Conservation (phyloP, 2,329 filamentous ascomycete genomes). For the Beauveria sp. region DNA sequence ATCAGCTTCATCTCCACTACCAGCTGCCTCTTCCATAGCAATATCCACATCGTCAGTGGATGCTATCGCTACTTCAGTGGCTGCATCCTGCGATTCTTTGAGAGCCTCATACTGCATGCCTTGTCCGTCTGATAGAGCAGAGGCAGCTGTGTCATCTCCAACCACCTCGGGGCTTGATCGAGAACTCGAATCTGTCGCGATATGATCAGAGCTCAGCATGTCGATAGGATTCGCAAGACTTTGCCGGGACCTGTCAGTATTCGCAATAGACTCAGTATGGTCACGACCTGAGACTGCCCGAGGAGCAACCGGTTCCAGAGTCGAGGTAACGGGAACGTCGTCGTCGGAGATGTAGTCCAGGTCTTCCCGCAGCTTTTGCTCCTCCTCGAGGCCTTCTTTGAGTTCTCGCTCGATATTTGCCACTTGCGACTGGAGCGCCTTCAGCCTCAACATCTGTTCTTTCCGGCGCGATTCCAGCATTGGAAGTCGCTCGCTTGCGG, state of each 20-base stretch:
- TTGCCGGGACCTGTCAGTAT: not conserved
- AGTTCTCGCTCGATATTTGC: slow-evolving; percentile 42
- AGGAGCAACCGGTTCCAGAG: not conserved
- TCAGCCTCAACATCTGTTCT: slow-evolving; percentile 37
- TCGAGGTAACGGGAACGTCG: not conserved
- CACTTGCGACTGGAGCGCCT: slow-evolving; percentile 38
- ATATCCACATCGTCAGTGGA: slow-evolving; percentile 11
- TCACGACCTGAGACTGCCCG: not conserved
- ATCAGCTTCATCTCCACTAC: slow-evolving; percentile 14
- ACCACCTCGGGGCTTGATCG: not conserved
- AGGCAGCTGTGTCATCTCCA: not conserved
- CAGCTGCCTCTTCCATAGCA: slow-evolving; percentile 12
- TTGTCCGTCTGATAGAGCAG: not conserved
- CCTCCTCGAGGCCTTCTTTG: slow-evolving; percentile 27
- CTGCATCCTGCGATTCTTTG: not conserved
- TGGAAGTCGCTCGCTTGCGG: slow-evolving; percentile 29
- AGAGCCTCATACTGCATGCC: not conserved
- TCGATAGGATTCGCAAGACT: not conserved
- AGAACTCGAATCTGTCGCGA: slow-evolving; percentile 5
- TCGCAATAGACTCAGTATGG: not conserved
- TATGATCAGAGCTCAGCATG: slow-evolving; percentile 6
- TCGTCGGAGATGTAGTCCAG: slow-evolving; percentile 13
- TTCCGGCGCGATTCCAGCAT: slow-evolving; percentile 28
- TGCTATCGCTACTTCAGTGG: not conserved
- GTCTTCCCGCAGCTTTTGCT: slow-evolving; percentile 25